Evolutionary conservation across 2,329 filamentous ascomycete genomes (phyloP).

Genomic region (Phyllosticta capitalensis): DNA sequence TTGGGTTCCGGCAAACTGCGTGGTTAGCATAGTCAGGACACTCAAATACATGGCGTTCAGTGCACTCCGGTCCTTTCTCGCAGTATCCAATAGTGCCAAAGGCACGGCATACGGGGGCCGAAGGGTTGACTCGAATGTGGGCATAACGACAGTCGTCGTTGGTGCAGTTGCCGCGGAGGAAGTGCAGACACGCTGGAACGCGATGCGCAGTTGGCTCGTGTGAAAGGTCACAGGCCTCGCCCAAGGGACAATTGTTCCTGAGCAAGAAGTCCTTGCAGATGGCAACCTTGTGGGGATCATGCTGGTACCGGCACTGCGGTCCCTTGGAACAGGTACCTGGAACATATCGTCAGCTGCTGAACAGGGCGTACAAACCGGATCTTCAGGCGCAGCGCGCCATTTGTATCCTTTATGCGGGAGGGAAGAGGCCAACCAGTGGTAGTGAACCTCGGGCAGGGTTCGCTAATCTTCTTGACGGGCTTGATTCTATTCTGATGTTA

Average conservation of each 20-base stretch:
- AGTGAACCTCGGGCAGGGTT: conserved; percentile 55
- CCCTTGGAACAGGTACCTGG: conserved; percentile 80
- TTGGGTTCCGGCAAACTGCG: conserved; percentile 68
- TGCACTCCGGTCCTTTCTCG: conserved; percentile 66
- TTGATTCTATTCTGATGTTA: conserved; percentile 14
- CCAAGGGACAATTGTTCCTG: conserved; percentile 66
- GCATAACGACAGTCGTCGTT: conserved; percentile 80
- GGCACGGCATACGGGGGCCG: conserved; percentile 68
- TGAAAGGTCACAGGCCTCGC: conserved; percentile 78
- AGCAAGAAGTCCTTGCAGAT: conserved; percentile 82
- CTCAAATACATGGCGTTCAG: conserved; percentile 79
- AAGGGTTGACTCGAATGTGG: conserved; percentile 68
- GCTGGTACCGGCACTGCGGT: conserved; percentile 66
- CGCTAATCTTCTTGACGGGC: conserved; percentile 55
- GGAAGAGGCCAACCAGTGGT: conserved; percentile 39
- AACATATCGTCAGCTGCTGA: conserved; percentile 13
- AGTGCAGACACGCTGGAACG: conserved; percentile 82
- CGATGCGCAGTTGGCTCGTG: conserved; percentile 78
- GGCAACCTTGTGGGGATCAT: conserved; percentile 79
- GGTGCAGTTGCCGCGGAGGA: conserved; percentile 79
- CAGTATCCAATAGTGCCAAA: conserved; percentile 89
- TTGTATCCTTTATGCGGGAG: conserved; percentile 12
- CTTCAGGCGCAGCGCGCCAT: conserved; percentile 1
- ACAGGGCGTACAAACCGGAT: conserved; percentile 11
- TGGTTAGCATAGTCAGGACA: conserved; percentile 93